These are phyloP conservation scores for Aechmea fasciata DNA, from an alignment of 176 grass and related monocot genomes.

Conservation along the genomic window DNA sequence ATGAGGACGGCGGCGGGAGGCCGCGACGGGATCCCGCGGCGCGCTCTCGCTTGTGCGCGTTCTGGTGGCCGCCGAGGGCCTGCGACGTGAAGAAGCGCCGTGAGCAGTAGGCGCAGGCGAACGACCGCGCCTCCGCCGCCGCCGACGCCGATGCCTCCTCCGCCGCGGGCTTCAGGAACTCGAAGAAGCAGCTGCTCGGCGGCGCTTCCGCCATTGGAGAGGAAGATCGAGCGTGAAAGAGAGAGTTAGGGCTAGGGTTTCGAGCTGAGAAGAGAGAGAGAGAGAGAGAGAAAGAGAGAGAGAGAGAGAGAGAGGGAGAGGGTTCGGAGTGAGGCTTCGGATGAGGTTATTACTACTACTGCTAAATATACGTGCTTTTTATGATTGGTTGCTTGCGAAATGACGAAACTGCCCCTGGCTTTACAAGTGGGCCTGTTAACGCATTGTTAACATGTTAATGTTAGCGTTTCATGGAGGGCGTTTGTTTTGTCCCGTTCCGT, in stretches of 20 bases:
- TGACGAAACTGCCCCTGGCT: not conserved
- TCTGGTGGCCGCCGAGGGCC: slow-evolving; percentile 46
- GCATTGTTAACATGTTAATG: too few relatives aligned
- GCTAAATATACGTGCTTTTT: not conserved
- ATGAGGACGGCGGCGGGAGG: not conserved
- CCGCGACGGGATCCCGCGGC: slow-evolving; percentile 8
- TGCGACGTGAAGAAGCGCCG: slow-evolving; percentile 36
- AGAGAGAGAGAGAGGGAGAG: not conserved
- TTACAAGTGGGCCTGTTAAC: not conserved
- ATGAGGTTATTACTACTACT: not conserved
- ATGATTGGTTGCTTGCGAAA: not conserved
- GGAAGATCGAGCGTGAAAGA: not conserved
- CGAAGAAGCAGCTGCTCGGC: slow-evolving; percentile 15
- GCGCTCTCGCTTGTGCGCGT: slow-evolving; percentile 40
- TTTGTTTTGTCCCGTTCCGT: too few relatives aligned
- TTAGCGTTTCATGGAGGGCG: too few relatives aligned
- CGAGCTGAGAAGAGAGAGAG: not conserved
- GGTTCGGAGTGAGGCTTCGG: not conserved
- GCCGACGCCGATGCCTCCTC: not conserved
- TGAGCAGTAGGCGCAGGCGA: slow-evolving; percentile 30
- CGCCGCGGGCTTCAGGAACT: slow-evolving; percentile 23
- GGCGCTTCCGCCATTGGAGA: slow-evolving; percentile 19
- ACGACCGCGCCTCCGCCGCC: slow-evolving; percentile 13
- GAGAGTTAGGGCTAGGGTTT: too few relatives aligned
- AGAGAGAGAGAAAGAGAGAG: slow-evolving; percentile 1